A percentile compares a stretch with the other conserved stretches of the same genome.
These are phyloP conservation scores for Quercus variabilis DNA, from an alignment of 306 rosid species.

Conservation along the genomic window DNA sequence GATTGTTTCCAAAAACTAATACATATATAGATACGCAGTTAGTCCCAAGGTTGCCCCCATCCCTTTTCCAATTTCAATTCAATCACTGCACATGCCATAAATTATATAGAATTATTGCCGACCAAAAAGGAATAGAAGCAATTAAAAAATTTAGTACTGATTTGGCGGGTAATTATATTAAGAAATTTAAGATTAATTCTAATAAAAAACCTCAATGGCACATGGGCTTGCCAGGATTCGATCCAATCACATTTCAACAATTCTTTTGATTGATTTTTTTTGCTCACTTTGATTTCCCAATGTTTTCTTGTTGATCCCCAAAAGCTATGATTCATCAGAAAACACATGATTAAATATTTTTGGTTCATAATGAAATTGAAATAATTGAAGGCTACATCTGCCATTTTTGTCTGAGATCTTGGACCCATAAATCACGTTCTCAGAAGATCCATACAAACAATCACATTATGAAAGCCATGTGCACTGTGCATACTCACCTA, in stretches of 20 bases:
- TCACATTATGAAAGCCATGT: slow-evolving; percentile 37
- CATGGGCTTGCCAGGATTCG: slow-evolving; percentile 48
- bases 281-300: slow-evolving; percentile 24
- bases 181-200: slow-evolving; percentile 13
- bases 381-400: background rate
- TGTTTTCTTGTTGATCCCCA: slow-evolving; percentile 19
- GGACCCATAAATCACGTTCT: slow-evolving; percentile 32
- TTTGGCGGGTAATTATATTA: background rate
- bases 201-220: slow-evolving; percentile 27
- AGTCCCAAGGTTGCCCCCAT: slow-evolving; percentile 22
- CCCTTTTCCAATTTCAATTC: background rate
- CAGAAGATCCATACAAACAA: slow-evolving; percentile 28
- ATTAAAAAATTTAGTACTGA: background rate
- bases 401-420: slow-evolving; percentile 15
- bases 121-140: slow-evolving; percentile 25
- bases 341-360: too few species aligned
- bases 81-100: slow-evolving; percentile 9
- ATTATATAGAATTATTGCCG: slow-evolving; percentile 34
- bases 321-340: background rate
- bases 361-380: background rate
- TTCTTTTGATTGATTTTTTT: background rate
- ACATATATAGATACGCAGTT: slow-evolving; percentile 13
- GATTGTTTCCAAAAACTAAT: slow-evolving; percentile 23
- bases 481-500: slow-evolving; percentile 10
- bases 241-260: slow-evolving; percentile 16